Conservation (phyloP, 2,329 filamentous ascomycete species). For the Eurotiales sp. region DNA sequence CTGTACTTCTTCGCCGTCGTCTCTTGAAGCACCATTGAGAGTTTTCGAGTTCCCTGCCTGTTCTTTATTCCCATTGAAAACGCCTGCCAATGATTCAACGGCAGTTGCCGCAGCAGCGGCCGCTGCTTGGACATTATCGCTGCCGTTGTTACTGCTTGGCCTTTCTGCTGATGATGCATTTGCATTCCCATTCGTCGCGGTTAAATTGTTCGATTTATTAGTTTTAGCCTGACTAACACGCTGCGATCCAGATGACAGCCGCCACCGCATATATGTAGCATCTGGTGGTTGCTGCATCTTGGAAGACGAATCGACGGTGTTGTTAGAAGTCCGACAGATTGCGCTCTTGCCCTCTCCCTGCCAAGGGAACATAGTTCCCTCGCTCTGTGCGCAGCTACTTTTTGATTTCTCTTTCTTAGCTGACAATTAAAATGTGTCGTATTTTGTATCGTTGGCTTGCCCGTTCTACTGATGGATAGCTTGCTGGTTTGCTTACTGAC, state of each 20-base stretch:
- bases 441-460: background rate
- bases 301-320: constrained; percentile 21
- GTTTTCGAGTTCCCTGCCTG: background rate
- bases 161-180: background rate
- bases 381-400: no score
- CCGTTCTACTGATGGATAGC: no score
- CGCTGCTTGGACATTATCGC: background rate
- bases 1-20: constrained; percentile 4
- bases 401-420: background rate
- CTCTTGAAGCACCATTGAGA: no score
- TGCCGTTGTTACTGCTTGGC: background rate
- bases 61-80: constrained; percentile 1
- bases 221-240: background rate
- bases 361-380: constrained; percentile 15
- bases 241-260: constrained; percentile 6
- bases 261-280: constrained; percentile 7
- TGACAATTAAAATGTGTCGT: background rate
- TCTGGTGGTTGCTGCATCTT: constrained; percentile 14
- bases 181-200: background rate
- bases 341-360: constrained; percentile 13
- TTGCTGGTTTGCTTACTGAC: no score
- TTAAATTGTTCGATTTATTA: background rate
- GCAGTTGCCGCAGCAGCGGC: background rate
- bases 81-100: background rate
- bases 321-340: background rate